Base-by-base conservation (phyloP, 805 yeast species). In the Yarrowia deformans region DNA sequence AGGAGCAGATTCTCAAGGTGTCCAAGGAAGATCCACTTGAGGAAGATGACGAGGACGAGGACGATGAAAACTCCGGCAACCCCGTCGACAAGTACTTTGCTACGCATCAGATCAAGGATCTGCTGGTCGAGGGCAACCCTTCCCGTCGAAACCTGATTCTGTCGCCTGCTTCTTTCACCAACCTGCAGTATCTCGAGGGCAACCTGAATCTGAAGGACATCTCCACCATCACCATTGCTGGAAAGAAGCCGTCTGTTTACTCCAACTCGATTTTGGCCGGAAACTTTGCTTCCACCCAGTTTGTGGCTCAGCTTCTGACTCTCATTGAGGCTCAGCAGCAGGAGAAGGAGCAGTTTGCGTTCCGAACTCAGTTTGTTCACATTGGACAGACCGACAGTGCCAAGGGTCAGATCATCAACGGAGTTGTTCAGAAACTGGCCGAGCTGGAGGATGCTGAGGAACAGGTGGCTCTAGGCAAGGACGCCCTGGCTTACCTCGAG, bases 1-100 rank as follows among this genome's bases (percentile, higher is more conserved):
- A 60, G 52, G 34, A 45, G 6, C 29, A 42, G 40, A 45, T 45
- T 8, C 13, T 60, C 42, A 18, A 16, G 9, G 45, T 66, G 18
- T 75, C 88, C 18, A 78, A 80, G 32, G 81, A 79, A 32, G 98
- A 93, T 78, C 81, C 79, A 7, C 16, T 8, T 8, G 40, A 13
- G 7, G 73, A 70, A 13, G 63, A 71, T 56, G 40, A 70, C 6
- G 73, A 71, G 55, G 37, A 70, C 12, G 63, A 56, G 12, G 63
- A 56, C 1, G 63, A 56, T 3, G 63, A 56, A 12, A 9, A 56
- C 9, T 48, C 63, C 23, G 63, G 63, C 9, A 45, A 60, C 66
- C 66, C 66, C 18, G 66, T 60, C 8, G 66, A 60, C 19, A 60
- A 45, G 66, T 60, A 29, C 23, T 60, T 60, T 19, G 32, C 52